Evolutionary conservation across 768 basidiomycete species (phyloP).

Genomic region (Boletus reticuloceps): DNA sequence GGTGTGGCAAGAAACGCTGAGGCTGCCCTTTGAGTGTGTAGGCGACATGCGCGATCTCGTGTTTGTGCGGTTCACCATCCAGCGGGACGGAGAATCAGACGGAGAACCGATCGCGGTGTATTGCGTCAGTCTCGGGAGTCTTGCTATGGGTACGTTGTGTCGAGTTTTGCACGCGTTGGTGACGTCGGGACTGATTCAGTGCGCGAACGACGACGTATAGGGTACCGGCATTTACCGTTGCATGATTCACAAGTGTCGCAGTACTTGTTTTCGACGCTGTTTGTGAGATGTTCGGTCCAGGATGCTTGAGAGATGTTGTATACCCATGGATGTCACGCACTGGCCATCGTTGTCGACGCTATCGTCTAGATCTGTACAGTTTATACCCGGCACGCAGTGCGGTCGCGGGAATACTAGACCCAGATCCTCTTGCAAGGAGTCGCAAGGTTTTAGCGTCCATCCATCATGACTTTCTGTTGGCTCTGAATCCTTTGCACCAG

Average conservation of each 20-base stretch:
- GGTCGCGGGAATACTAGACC: no score
- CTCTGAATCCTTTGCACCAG: no score
- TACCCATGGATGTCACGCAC: no score
- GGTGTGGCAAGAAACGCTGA: constrained; percentile 68
- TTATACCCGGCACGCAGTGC: neutral
- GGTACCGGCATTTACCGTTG: constrained; percentile 87
- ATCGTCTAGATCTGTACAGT: no score
- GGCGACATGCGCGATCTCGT: constrained; percentile 78
- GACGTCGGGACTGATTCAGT: neutral
- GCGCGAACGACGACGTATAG: constrained; percentile 34
- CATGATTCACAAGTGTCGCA: constrained; percentile 87
- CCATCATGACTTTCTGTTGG: no score
- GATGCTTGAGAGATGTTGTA: constrained; percentile 18
- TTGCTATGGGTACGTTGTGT: constrained; percentile 64
- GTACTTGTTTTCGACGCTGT: constrained; percentile 91
- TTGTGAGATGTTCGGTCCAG: constrained; percentile 61
- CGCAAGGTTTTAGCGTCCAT: no score
- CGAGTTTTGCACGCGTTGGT: neutral
- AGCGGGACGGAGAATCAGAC: constrained; percentile 60
- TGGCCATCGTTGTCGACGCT: no score
- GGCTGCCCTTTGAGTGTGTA: constrained; percentile 72
- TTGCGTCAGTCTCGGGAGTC: constrained; percentile 66
- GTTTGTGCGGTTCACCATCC: constrained; percentile 78
- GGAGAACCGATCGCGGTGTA: constrained; percentile 70
- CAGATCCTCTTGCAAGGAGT: no score